Evolutionary conservation across 1,284 basidiomycete species (phyloP), one percentile per base, ranked within the genome.

Genomic region (Ceratobasidium sp.): DNA sequence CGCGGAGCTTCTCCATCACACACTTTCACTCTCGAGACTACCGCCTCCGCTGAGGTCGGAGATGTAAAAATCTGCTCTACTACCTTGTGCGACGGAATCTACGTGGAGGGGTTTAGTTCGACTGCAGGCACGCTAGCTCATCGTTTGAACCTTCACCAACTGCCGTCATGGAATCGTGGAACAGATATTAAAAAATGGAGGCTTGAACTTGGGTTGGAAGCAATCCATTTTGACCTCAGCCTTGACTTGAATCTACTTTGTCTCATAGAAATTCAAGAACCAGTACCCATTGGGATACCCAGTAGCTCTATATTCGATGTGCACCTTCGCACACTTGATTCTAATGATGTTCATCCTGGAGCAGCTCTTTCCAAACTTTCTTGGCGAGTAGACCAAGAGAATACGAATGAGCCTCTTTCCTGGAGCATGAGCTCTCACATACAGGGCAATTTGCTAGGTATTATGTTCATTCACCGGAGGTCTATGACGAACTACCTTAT

Each of bases 101-200:
- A 71, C 28, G 54, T 37, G n/a, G 37, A 58, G 31, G 68, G 68
- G 15, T 71, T 58, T 23, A 20, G 54, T 37, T 10, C 58, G 10
- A 6, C 20, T 17, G 35, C 20, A 37, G 28, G 26, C 11, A 11
- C 8, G 2, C 37, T 28, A 20, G 45, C 42, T 20, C 68, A 42
- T 35, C 26, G 42, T 35, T n/a, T 71, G 45, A 28, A 60, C 26
- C 31, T 71, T 4, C 49, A 71, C 26, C 68, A 33, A 23, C 68
- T 71, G 4, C 68, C 68, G 4, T 71, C 68, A 1, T 56, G 39
- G 39, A 71, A 71, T 53, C 39, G 47, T 15, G 54, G 54, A n/a
- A 71, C 54, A 17, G 28, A 31, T 11, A 42, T 56, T 23, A 60
- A 60, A 60, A 11, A 56, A 15, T 71, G 68, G 68, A 28, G 26